Evolutionary conservation across 139 green algal species (phyloP).

Genomic region (Chlamydomonas schloesseri): DNA sequence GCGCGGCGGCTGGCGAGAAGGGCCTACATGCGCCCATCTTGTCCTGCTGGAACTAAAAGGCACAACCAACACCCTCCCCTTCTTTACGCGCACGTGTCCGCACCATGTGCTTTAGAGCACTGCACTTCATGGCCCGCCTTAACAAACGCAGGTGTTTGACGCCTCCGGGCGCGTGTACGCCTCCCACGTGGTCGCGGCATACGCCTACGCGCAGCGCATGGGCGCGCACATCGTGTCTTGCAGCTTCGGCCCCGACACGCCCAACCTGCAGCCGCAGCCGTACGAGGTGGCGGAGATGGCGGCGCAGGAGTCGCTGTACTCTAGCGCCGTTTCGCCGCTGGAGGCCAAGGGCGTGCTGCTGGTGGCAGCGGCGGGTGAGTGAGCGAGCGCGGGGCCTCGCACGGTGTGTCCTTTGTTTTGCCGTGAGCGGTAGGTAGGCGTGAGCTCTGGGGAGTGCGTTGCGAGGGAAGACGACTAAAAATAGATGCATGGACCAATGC

Average conservation of each 20-base stretch:
- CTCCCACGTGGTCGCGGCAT: neutral
- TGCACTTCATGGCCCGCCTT: too few species aligned
- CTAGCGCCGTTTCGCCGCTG: neutral
- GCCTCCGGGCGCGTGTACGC: neutral
- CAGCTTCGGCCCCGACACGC: neutral
- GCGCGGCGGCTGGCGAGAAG: too few species aligned
- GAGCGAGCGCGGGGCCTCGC: neutral
- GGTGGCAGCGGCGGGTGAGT: neutral
- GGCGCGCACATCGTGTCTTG: neutral
- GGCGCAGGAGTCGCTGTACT: neutral
- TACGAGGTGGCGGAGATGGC: neutral
- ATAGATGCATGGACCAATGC: too few species aligned
- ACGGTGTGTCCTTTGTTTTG: too few species aligned
- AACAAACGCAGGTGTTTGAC: neutral
- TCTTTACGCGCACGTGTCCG: too few species aligned
- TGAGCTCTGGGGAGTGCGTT: too few species aligned
- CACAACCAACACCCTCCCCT: too few species aligned
- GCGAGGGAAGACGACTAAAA: too few species aligned
- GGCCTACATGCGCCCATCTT: too few species aligned
- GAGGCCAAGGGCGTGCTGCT: neutral
- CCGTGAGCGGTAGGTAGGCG: too few species aligned
- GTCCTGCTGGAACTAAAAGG: too few species aligned
- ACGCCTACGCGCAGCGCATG: conserved; percentile 1
- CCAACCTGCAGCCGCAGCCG: neutral
- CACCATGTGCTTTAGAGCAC: too few species aligned